A percentile compares a stretch with the other conserved stretches of the same genome.
These are phyloP conservation scores for Taxillus chinensis DNA, from an alignment of 164 flowering plant genomes.

Conservation along the genomic window DNA sequence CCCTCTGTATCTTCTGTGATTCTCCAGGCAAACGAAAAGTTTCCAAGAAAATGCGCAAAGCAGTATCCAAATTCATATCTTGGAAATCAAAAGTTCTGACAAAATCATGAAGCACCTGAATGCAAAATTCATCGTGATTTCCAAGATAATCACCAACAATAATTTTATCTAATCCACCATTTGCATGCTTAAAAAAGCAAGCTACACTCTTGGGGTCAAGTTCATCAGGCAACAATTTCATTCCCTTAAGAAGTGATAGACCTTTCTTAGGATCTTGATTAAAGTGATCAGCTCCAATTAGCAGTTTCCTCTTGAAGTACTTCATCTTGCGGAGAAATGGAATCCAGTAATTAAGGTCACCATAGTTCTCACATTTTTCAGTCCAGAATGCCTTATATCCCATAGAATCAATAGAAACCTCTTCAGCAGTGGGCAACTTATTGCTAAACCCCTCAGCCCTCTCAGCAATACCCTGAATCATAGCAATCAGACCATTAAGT, in stretches of 20 bases:
- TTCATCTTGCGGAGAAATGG: slow-evolving; percentile 28
- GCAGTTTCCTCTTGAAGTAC: slow-evolving; percentile 26
- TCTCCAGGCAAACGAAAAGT: slow-evolving; percentile 40
- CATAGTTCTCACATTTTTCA: slow-evolving; percentile 29
- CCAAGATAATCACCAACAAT: slow-evolving; percentile 20
- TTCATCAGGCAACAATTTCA: slow-evolving; percentile 30
- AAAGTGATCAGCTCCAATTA: slow-evolving; percentile 31
- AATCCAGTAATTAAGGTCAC: slow-evolving; percentile 27
- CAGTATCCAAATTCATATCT: slow-evolving; percentile 35
- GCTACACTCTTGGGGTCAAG: slow-evolving; percentile 37
- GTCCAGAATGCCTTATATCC: slow-evolving; percentile 30
- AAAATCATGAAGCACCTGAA: slow-evolving; percentile 37
- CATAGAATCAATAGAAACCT: slow-evolving; percentile 10
- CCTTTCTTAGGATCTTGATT: slow-evolving; percentile 37
- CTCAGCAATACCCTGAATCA: slow-evolving; percentile 37
- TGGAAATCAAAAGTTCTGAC: slow-evolving; percentile 32
- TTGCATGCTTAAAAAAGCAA: slow-evolving; percentile 34
- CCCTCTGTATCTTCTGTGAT: slow-evolving; percentile 36
- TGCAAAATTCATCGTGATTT: slow-evolving; percentile 35
- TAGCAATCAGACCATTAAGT: slow-evolving; percentile 31
- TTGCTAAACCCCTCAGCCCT: slow-evolving; percentile 13
- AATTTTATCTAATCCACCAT: slow-evolving; percentile 38
- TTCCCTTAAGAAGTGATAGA: slow-evolving; percentile 28
- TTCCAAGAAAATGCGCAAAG: slow-evolving; percentile 33
- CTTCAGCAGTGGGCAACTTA: slow-evolving; percentile 13